Evolutionary conservation across 441 rosid genomes (phyloP).

Genomic region (Cnidoscolus chayamansa): DNA sequence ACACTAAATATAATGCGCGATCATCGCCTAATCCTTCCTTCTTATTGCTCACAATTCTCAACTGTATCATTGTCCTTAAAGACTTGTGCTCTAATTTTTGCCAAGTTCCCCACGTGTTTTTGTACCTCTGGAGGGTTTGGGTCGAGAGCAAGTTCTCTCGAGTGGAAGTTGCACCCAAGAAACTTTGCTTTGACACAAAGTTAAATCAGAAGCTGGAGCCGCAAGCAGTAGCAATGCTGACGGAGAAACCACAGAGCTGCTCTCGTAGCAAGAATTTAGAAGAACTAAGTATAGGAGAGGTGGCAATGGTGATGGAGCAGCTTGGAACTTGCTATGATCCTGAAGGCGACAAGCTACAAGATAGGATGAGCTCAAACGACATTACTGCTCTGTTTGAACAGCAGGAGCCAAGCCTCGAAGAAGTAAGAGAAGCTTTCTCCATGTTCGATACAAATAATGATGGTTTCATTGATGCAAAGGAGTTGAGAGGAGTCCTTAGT

Average conservation of each 20-base stretch:
- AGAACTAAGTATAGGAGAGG: constrained; percentile 34
- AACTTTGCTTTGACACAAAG: neutral
- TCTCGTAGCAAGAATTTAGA: neutral
- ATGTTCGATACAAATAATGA: constrained; percentile 60
- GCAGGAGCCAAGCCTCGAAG: constrained; percentile 41
- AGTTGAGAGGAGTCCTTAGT: constrained; percentile 44
- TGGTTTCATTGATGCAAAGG: constrained; percentile 56
- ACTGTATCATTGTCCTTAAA: constrained; percentile 29
- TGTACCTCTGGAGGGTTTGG: neutral
- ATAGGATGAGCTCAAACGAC: constrained; percentile 27
- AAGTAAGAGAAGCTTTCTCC: constrained; percentile 46
- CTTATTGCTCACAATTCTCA: constrained; percentile 17
- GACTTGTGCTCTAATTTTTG: constrained; percentile 30
- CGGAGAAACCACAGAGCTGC: constrained; percentile 17
- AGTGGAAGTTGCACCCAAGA: neutral
- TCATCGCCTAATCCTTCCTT: neutral
- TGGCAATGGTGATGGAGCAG: constrained; percentile 33
- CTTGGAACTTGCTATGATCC: constrained; percentile 21
- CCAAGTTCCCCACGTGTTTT: constrained; percentile 8
- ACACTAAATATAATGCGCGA: neutral
- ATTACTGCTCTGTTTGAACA: constrained; percentile 40
- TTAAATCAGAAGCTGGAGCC: constrained; percentile 18
- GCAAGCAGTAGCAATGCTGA: constrained; percentile 38
- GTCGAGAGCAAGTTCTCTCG: constrained; percentile 5
- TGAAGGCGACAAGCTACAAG: constrained; percentile 5